phyloP scores from a whole-genome alignment of 192 early-diverging fungal genomes.

The Backusella macrospora region DNA sequence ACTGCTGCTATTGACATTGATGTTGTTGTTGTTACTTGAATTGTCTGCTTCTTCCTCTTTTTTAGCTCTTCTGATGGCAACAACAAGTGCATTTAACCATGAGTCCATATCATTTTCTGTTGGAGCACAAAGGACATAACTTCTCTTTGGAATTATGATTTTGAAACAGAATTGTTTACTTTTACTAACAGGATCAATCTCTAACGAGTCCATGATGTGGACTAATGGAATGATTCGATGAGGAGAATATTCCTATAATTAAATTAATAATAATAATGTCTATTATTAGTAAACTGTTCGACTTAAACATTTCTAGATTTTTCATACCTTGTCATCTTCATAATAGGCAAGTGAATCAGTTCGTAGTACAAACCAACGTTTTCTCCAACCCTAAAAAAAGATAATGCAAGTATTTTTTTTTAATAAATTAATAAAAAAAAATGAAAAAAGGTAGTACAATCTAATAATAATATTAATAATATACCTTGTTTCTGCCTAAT shows the following conservation, averaged over 20 bases:
- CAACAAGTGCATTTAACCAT: slow-evolving; percentile 56
- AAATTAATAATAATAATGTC: background rate
- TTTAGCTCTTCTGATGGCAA: slow-evolving; percentile 46
- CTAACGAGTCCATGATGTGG: slow-evolving; percentile 55
- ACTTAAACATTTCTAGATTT: background rate
- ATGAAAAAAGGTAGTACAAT: background rate
- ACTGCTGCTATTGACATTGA: background rate
- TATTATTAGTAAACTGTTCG: background rate
- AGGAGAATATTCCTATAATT: slow-evolving; percentile 50
- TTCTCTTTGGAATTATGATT: slow-evolving; percentile 56
- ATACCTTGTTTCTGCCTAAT: slow-evolving; percentile 56
- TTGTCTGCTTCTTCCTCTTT: slow-evolving; percentile 24
- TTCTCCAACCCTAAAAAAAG: slow-evolving; percentile 54
- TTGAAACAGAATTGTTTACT: slow-evolving; percentile 56
- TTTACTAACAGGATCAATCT: slow-evolving; percentile 57
- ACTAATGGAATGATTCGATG: slow-evolving; percentile 51
- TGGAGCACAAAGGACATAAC: slow-evolving; percentile 52
- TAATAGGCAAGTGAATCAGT: slow-evolving; percentile 61
- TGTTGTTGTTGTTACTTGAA: background rate
- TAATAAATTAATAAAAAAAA: slow-evolving; percentile 17
- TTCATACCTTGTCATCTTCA: slow-evolving; percentile 58
- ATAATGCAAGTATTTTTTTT: slow-evolving; percentile 8
- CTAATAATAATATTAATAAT: background rate
- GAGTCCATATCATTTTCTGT: slow-evolving; percentile 47
- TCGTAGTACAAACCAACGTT: slow-evolving; percentile 66